Base-by-base conservation (phyloP, 2,329 filamentous ascomycete species). In the Claviceps africana region DNA sequence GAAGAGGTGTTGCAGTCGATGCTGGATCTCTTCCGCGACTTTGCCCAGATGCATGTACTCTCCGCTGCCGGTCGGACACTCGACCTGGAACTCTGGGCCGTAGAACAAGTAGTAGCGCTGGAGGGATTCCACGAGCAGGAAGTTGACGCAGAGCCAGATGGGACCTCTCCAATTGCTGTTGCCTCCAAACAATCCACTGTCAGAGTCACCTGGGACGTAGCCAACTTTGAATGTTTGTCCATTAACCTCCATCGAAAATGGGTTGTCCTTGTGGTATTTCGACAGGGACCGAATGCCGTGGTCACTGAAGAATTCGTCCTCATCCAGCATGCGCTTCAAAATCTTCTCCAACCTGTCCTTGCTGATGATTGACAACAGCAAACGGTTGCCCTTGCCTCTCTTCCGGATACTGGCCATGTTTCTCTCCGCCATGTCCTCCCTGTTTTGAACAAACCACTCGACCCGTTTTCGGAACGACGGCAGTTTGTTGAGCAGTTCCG, bases 91-190 rank as follows among this genome's bases (percentile, higher is more conserved):
- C 17, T 82, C 79, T 54, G 86, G 85, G 55, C 91, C 91, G 64
- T 97, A 96, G 74, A 95, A 97, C 70, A 97, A 85, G 72, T 88
- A 94, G 74, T 95, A 97, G 33, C 91, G 79, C 61, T 95, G 86
- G n/a, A 96, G 78, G 7, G 90, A 91, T 67, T 97, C 91, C 42
- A 97, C 85, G 15, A 97, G 78, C 51, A 97, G 71, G 71, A 95
- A 96, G 70, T 97, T 97, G 70, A 95, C 89, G 56, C 88, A 93
- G 48, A 96, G 77, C 91, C 91, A 97, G 60, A 95, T 91, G 0
- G 93, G 91, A 1, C 86, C 91, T 70, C 91, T 82, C 91, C 91
- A 97, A 69, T 97, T 97, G 67, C 89, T 95, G 77, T 97, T 97
- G 58, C 91, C 91, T 51, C 91, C 91, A 62, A 97, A 97, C 5